Conservation (phyloP, 305 asterid species). For the Solanum aculeatissimum region DNA sequence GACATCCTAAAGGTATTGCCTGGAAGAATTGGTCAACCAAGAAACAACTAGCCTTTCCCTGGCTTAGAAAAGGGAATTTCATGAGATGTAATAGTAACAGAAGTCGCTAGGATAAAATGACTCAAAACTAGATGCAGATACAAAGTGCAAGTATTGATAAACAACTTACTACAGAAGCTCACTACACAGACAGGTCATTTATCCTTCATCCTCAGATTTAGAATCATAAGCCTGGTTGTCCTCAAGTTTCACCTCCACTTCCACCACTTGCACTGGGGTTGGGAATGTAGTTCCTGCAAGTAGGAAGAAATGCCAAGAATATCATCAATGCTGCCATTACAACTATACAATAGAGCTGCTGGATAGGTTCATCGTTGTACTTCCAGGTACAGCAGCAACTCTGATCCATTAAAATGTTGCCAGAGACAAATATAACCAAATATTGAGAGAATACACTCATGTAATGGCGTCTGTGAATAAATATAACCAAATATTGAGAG, state of each 20-base stretch:
- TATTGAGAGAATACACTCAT: background rate
- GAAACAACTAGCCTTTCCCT: background rate
- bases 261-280: slow-evolving; percentile 15
- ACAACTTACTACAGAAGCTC: slow-evolving; percentile 19
- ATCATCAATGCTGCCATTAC: background rate
- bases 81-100: background rate
- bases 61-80: background rate
- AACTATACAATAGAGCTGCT: background rate
- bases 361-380: background rate
- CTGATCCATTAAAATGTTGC: background rate
- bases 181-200: background rate
- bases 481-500: background rate
- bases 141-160: background rate
- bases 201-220: slow-evolving; percentile 39
- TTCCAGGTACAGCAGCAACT: background rate
- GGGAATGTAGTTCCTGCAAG: slow-evolving; percentile 42
- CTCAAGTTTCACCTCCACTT: slow-evolving; percentile 25
- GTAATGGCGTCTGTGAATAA: background rate
- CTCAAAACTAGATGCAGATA: background rate
- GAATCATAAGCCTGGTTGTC: slow-evolving; percentile 14
- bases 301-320: background rate
- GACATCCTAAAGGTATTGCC: background rate
- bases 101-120: background rate
- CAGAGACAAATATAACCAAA: background rate
- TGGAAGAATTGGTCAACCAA: background rate